These are phyloP conservation scores for Amanita rubescens DNA, from an alignment of 768 basidiomycete species.

Conservation along the genomic window DNA sequence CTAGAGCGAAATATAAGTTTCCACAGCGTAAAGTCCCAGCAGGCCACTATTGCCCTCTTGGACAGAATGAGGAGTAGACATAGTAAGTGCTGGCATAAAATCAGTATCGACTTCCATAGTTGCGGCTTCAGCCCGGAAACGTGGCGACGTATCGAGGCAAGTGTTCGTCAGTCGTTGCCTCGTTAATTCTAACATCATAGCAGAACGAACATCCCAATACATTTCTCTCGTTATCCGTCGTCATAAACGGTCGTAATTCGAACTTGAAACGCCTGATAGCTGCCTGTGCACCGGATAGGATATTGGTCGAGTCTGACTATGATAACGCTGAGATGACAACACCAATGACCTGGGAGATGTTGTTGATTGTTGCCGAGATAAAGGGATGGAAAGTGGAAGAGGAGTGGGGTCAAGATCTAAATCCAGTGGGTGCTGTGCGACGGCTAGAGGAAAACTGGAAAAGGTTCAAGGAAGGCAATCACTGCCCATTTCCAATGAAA, in stretches of 20 bases:
- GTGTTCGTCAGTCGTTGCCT: constrained; percentile 13
- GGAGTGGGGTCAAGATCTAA: constrained; percentile 37
- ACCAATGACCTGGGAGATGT: constrained; percentile 68
- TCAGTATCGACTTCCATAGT: constrained; percentile 87
- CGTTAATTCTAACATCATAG: background rate
- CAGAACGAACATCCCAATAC: constrained; percentile 70
- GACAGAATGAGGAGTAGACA: constrained; percentile 50
- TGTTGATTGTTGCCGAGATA: constrained; percentile 62
- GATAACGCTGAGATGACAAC: constrained; percentile 56
- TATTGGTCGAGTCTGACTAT: constrained; percentile 86
- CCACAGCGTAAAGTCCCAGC: constrained; percentile 78
- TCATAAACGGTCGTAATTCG: constrained; percentile 69
- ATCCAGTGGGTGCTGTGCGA: constrained; percentile 58
- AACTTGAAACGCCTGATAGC: constrained; percentile 59
- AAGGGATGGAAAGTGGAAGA: constrained; percentile 72
- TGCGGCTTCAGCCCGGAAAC: constrained; percentile 78
- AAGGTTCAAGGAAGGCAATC: constrained; percentile 44
- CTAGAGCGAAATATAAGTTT: constrained; percentile 72
- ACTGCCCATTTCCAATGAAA: too few species aligned
- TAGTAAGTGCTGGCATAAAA: constrained; percentile 46
- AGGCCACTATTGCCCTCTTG: constrained; percentile 62
- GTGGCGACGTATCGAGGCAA: constrained; percentile 70
- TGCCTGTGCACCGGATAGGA: constrained; percentile 51
- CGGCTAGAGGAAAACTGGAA: constrained; percentile 69
- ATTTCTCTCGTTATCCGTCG: constrained; percentile 83